Base-by-base conservation (phyloP, 164 flowering plant species). In the Platanus orientalis region DNA sequence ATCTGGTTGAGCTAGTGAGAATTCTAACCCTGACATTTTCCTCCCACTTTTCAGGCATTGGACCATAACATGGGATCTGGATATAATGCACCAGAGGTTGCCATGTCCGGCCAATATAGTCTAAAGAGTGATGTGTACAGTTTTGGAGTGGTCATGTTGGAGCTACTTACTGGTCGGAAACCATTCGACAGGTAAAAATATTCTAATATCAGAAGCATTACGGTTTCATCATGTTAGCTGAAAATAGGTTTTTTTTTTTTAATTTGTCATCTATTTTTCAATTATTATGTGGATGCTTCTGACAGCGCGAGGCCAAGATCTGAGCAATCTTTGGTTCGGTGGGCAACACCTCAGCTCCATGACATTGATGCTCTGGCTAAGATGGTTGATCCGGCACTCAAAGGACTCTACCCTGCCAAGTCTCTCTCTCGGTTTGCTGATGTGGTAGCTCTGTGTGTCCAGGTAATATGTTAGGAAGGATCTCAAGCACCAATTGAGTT, bases 321-420 rank as follows among this genome's bases (percentile, higher is more conserved):
- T 17, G 99, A 95, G 67, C 99, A 95, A 66, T 88, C 96, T 49
- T 77, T 95, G 78, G 97, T 95, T 71, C 81, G 96, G 61, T 95
- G 99, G 99, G 96, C 96, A 24, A 81, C 97, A 24, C 99, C 99
- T 63, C 99, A 92, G 80, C 97, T 95, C 62, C 99, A 95, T 68
- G 99, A 95, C 70, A 95, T 95, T 58, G 99, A 95, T 73, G 96
- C 99, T 25, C 66, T 95, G 54, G 70, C 78, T 20, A 95, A 90
- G 72, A 95, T 95, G 99, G 99, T 92, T 54, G 99, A 95, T 72
- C 92, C 97, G 25, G 72, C 84, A 30, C 91, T 95, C 20, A 73
- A 85, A 64, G 97, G 97, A 39, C 86, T 86, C 21, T 95, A 90
- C 66, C 94, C 97, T 20, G 87, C 91, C 44, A 95, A 95, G 75